A percentile compares a stretch with the other conserved stretches of the same genome.
Conservation (phyloP, 1,284 basidiomycete species). For the Leccinum huronense region DNA sequence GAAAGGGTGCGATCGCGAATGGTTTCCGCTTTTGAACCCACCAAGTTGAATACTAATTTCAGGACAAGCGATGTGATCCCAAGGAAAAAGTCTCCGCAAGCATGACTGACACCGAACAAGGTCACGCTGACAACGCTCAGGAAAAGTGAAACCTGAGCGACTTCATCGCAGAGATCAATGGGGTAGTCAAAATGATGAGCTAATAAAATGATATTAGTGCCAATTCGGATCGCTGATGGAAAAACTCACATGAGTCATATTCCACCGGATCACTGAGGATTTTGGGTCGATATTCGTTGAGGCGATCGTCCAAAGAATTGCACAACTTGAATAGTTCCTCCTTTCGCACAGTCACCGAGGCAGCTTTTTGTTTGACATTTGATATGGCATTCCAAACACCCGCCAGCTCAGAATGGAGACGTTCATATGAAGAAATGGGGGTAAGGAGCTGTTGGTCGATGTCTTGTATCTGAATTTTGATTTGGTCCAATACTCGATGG, state of each 20-base stretch:
- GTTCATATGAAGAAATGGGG: not conserved
- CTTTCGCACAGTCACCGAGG: not conserved
- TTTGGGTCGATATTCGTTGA: not conserved
- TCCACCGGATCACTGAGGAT: not conserved
- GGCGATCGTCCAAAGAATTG: not conserved
- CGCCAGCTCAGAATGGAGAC: not conserved
- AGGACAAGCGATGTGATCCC: constrained; percentile 20
- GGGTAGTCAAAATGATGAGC: not conserved
- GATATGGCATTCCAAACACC: not conserved
- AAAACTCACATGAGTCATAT: not conserved
- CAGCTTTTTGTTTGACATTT: not conserved
- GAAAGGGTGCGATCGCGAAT: constrained; percentile 2
- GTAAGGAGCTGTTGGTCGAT: not conserved
- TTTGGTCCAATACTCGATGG: not conserved
- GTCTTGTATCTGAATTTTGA: not conserved
- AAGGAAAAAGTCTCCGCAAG: constrained; percentile 26
- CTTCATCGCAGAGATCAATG: constrained; percentile 2
- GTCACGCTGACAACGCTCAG: constrained; percentile 23
- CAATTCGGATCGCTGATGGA: not conserved
- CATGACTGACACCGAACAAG: constrained; percentile 24
- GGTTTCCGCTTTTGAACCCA: not conserved
- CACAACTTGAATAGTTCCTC: not conserved
- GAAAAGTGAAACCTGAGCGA: constrained; percentile 28
- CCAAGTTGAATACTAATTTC: not conserved
- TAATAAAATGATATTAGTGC: not conserved